These are phyloP conservation scores for Paraphaeosphaeria sporulosa DNA, from an alignment of 2,329 filamentous ascomycete species.

Conservation along the genomic window DNA sequence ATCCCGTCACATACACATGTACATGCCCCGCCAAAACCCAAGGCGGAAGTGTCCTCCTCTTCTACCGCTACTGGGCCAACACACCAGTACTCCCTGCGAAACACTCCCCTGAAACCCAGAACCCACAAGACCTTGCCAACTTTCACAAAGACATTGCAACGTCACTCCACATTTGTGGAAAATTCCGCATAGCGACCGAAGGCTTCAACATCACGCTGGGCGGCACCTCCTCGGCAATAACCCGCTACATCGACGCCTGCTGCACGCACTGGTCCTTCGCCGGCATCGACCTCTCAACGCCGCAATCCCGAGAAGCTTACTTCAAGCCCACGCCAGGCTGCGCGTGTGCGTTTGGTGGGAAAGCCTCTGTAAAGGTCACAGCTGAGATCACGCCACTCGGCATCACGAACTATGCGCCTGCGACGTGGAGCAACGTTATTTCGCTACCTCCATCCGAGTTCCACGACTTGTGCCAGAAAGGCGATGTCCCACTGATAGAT, in stretches of 20 bases:
- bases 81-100: slow-evolving; percentile 20
- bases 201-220: slow-evolving; percentile 35
- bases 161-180: slow-evolving; percentile 23
- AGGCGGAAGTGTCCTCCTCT: slow-evolving; percentile 28
- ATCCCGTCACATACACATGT: slow-evolving; percentile 23
- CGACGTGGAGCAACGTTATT: slow-evolving; percentile 27
- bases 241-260: slow-evolving; percentile 24
- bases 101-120: slow-evolving; percentile 9
- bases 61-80: slow-evolving; percentile 34
- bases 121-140: slow-evolving; percentile 21
- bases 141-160: slow-evolving; percentile 23
- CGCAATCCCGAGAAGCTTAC: slow-evolving; percentile 18
- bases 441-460: slow-evolving; percentile 27
- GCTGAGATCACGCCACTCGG: slow-evolving; percentile 35
- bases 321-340: slow-evolving; percentile 36
- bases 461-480: slow-evolving; percentile 26
- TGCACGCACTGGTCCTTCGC: slow-evolving; percentile 31
- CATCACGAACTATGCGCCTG: slow-evolving; percentile 31
- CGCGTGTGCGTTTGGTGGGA: slow-evolving; percentile 26
- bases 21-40: slow-evolving; percentile 22
- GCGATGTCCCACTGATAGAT: slow-evolving; percentile 27
- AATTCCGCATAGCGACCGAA: slow-evolving; percentile 32
- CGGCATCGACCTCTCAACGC: slow-evolving; percentile 21
- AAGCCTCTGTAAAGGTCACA: slow-evolving; percentile 24
- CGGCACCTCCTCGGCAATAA: slow-evolving; percentile 22